Percentiles rank a stretch among this genome's conserved stretches.
phyloP scores from a whole-genome alignment of 305 asterid species.

The Fraxinus paxiana region DNA sequence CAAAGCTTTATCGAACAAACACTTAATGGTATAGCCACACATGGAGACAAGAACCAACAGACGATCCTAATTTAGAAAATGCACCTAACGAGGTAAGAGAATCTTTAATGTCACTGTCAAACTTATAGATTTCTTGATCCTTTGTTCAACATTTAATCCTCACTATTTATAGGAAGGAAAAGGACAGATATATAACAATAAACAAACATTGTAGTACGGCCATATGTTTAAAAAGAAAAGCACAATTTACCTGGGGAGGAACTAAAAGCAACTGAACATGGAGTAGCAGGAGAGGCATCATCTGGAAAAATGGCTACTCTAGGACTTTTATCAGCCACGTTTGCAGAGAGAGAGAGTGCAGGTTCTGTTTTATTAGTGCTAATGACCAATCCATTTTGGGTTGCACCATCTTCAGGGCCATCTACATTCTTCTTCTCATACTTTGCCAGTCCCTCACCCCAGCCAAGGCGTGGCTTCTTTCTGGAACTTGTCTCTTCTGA shows the following conservation, averaged over 20 bases:
- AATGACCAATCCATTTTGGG: conserved; percentile 35
- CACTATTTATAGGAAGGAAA: neutral
- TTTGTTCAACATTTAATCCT: neutral
- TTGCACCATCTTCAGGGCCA: conserved; percentile 58
- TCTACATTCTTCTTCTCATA: conserved; percentile 89
- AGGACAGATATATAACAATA: neutral
- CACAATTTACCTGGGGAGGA: conserved; percentile 73
- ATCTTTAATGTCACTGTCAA: neutral
- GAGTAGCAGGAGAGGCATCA: conserved; percentile 71
- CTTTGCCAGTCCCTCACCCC: conserved; percentile 99
- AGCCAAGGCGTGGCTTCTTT: conserved; percentile 96
- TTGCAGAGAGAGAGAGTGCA: conserved; percentile 36
- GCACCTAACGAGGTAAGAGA: neutral
- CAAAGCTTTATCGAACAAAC: neutral
- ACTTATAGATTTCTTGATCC: neutral
- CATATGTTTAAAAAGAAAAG: neutral
- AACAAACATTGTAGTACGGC: neutral
- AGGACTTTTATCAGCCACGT: conserved; percentile 61
- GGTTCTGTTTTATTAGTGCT: conserved; percentile 43
- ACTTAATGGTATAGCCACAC: neutral
- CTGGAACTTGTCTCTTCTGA: conserved; percentile 69
- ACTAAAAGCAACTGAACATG: conserved; percentile 79
- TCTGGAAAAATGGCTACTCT: conserved; percentile 42
- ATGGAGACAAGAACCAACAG: neutral
- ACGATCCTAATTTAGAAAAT: neutral